Evolutionary conservation across 2,329 filamentous ascomycete species (phyloP), one percentile per base, ranked within the genome.

Genomic region (Fonsecaea erecta): DNA sequence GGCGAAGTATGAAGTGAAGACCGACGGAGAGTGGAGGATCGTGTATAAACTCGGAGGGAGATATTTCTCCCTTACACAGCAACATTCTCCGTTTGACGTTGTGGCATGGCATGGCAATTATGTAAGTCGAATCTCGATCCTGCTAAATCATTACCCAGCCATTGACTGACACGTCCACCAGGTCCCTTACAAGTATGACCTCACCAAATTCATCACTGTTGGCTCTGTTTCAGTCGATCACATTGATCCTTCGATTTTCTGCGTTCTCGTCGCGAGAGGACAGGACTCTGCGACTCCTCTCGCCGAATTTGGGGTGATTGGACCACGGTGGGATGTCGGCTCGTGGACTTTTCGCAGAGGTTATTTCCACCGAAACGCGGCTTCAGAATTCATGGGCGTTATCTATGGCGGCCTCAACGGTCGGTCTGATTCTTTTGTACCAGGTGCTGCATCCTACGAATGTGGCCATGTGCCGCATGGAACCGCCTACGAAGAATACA

Each of bases 71-170:
- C 87, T 88, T 2, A 80, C 74, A 43, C 90, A 93, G 77, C 75
- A 82, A 12, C 90, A 92, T 74, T 88, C 87, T 0, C 90, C 90
- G 0, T 93, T 92, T 72, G 90, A 93, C 71, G 86, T 93, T 0
- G 90, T 92, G 2, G 89, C 88, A 1, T 93, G 90, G 90, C 90
- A 93, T 74, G 90, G 90, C 48, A 90, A n/a, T n/a, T n/a, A n/a
- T n/a, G n/a, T n/a, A n/a, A n/a, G n/a, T n/a, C n/a, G n/a, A n/a
- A n/a, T n/a, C n/a, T n/a, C n/a, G n/a, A n/a, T n/a, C n/a, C n/a
- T n/a, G n/a, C n/a, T n/a, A n/a, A n/a, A n/a, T n/a, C n/a, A n/a
- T n/a, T n/a, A n/a, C n/a, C n/a, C n/a, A n/a, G n/a, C n/a, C n/a
- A n/a, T n/a, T n/a, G n/a, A n/a, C n/a, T n/a, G n/a, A n/a, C n/a